Percentiles rank a stretch among this genome's conserved stretches.
phyloP scores from a whole-genome alignment of 257 asterid genomes.

The Jasminum sambac region DNA sequence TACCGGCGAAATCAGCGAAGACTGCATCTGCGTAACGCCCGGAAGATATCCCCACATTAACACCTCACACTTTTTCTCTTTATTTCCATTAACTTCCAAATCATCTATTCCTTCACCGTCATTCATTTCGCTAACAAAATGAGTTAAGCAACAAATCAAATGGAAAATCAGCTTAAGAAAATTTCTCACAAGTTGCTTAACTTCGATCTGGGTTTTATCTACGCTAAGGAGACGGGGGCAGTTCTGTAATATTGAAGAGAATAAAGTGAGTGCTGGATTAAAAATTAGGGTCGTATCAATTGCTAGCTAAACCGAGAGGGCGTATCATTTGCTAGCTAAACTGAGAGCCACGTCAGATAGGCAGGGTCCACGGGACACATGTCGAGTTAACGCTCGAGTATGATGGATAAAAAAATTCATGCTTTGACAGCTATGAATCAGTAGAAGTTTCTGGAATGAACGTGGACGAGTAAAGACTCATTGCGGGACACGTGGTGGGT shows the following conservation, averaged over 20 bases:
- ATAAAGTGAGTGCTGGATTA: not conserved
- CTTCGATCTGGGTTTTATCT: constrained; percentile 3
- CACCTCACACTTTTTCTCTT: constrained; percentile 43
- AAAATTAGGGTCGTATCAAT: constrained; percentile 50
- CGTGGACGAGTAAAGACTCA: constrained; percentile 25
- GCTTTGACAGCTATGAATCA: constrained; percentile 23
- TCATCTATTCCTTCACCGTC: constrained; percentile 28
- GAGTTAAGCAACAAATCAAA: no score
- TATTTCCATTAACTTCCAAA: constrained; percentile 15
- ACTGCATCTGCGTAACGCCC: constrained; percentile 43
- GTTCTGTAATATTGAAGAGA: not conserved
- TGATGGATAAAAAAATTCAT: constrained; percentile 4
- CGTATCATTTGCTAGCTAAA: constrained; percentile 58
- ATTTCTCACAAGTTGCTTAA: not conserved
- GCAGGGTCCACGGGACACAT: constrained; percentile 42
- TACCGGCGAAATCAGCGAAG: constrained; percentile 53
- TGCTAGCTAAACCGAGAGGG: constrained; percentile 38
- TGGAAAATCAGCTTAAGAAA: not conserved
- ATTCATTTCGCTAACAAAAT: constrained; percentile 34
- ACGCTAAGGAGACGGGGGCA: constrained; percentile 14
- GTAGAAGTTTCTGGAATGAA: constrained; percentile 60
- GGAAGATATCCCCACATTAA: constrained; percentile 82
- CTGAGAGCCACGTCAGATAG: constrained; percentile 53
- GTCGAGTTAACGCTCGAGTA: constrained; percentile 11
- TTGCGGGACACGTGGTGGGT: constrained; percentile 39